Evolutionary conservation across 2,329 filamentous ascomycete species (phyloP).

Genomic region (Pseudogymnoascus sp.): DNA sequence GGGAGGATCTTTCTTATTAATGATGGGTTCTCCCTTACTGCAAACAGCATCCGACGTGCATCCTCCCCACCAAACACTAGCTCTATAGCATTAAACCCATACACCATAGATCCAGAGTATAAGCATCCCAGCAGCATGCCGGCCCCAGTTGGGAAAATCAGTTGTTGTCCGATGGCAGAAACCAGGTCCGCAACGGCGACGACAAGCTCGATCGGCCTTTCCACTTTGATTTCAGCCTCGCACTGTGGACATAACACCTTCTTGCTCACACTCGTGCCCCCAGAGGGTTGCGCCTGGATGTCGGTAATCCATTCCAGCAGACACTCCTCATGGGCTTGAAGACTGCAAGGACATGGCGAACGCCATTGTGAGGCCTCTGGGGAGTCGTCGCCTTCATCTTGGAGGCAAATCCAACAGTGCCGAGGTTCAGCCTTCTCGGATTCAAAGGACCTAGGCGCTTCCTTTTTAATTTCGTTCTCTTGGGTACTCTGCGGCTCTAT

Average conservation of each 20-base stretch:
- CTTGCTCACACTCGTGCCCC: slow-evolving; percentile 41
- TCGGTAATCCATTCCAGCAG: slow-evolving; percentile 91
- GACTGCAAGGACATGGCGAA: slow-evolving; percentile 79
- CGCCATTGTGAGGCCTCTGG: slow-evolving; percentile 56
- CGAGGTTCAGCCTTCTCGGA: slow-evolving; percentile 23
- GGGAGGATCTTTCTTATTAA: background rate
- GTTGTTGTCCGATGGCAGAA: slow-evolving; percentile 17
- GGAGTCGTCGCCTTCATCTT: slow-evolving; percentile 42
- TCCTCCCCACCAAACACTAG: slow-evolving; percentile 58
- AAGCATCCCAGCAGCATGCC: slow-evolving; percentile 33
- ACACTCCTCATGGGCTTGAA: slow-evolving; percentile 85
- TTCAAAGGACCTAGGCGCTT: background rate
- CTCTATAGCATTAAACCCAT: slow-evolving; percentile 55
- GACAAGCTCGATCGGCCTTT: slow-evolving; percentile 63
- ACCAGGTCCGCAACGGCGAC: slow-evolving; percentile 36
- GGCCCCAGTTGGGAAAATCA: slow-evolving; percentile 25
- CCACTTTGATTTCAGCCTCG: slow-evolving; percentile 69
- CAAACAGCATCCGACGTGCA: slow-evolving; percentile 43
- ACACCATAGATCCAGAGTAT: slow-evolving; percentile 43
- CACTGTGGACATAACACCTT: slow-evolving; percentile 82
- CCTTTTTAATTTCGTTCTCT: background rate
- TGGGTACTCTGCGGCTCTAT: background rate
- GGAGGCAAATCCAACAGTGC: slow-evolving; percentile 56
- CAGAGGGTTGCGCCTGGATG: slow-evolving; percentile 54
- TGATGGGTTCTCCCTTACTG: slow-evolving; percentile 14